Conservation (phyloP, 345 rosid species). For the Pistacia atlantica region DNA sequence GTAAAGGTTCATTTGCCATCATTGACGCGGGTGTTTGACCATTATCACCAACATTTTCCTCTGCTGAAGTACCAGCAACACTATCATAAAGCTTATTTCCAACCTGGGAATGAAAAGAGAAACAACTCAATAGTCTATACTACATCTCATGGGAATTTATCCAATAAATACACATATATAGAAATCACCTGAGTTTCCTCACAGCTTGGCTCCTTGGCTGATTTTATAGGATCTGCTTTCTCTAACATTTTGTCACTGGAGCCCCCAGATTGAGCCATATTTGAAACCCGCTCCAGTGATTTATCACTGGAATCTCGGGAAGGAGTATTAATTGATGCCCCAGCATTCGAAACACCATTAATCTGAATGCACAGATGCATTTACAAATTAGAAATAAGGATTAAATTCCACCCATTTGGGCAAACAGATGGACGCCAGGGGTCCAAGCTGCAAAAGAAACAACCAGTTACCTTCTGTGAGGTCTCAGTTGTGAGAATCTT, state of each 20-base stretch:
- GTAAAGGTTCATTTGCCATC: slow-evolving; percentile 23
- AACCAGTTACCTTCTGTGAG: slow-evolving; percentile 45
- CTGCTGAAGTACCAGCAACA: slow-evolving; percentile 18
- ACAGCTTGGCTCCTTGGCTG: slow-evolving; percentile 24
- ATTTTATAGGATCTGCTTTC: slow-evolving; percentile 10
- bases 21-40: slow-evolving; percentile 20
- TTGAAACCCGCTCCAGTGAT: slow-evolving; percentile 8
- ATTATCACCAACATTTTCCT: slow-evolving; percentile 31
- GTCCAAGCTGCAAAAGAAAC: slow-evolving; percentile 3
- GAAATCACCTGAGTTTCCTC: slow-evolving; percentile 31
- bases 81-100: slow-evolving; percentile 16
- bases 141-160: background rate
- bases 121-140: slow-evolving; percentile 24
- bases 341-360: slow-evolving; percentile 20
- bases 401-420: slow-evolving; percentile 1
- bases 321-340: slow-evolving; percentile 10
- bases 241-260: background rate
- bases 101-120: slow-evolving; percentile 38
- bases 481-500: slow-evolving; percentile 19
- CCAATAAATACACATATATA: background rate
- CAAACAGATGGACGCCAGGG: background rate
- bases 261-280: slow-evolving; percentile 5
- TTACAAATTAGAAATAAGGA: slow-evolving; percentile 20
- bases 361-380: slow-evolving; percentile 35
- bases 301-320: slow-evolving; percentile 16